Conservation (phyloP, 768 basidiomycete genomes). For the Kwoniella pini region DNA sequence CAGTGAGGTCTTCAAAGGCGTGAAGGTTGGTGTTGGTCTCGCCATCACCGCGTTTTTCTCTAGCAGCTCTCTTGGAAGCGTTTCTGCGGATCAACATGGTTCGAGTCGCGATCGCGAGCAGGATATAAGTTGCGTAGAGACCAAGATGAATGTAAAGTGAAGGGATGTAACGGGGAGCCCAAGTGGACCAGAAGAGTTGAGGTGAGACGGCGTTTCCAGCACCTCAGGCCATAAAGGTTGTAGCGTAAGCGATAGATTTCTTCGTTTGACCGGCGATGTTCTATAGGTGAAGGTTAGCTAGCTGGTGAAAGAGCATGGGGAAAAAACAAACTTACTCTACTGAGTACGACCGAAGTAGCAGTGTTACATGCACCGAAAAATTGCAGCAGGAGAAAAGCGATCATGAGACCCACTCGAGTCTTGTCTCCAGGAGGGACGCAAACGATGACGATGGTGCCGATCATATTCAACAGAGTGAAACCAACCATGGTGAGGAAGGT, state of each 20-base stretch:
- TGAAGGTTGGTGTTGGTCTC: slow-evolving; percentile 20
- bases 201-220: slow-evolving; percentile 61
- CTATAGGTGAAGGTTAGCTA: neutral
- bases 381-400: slow-evolving; percentile 59
- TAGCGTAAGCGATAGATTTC: slow-evolving; percentile 59
- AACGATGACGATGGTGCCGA: slow-evolving; percentile 60
- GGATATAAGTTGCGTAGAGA: slow-evolving; percentile 16
- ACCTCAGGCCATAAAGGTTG: slow-evolving; percentile 61
- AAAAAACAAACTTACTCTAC: slow-evolving; percentile 13
- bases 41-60: neutral
- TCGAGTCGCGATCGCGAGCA: slow-evolving; percentile 11
- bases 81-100: slow-evolving; percentile 56
- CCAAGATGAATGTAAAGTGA: slow-evolving; percentile 22
- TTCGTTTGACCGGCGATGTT: slow-evolving; percentile 61
- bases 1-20: slow-evolving; percentile 41
- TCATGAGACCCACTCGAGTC: slow-evolving; percentile 59
- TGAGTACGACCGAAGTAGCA: slow-evolving; percentile 19
- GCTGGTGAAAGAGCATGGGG: neutral
- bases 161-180: slow-evolving; percentile 59
- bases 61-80: slow-evolving; percentile 37
- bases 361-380: slow-evolving; percentile 23
- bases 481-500: slow-evolving; percentile 59
- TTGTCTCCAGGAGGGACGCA: slow-evolving; percentile 57
- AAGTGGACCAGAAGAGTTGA: slow-evolving; percentile 60
- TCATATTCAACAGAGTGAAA: slow-evolving; percentile 60